A percentile compares a stretch with the other conserved stretches of the same genome.
phyloP scores from a whole-genome alignment of 2,329 filamentous ascomycete species.

The Apiospora sp. region DNA sequence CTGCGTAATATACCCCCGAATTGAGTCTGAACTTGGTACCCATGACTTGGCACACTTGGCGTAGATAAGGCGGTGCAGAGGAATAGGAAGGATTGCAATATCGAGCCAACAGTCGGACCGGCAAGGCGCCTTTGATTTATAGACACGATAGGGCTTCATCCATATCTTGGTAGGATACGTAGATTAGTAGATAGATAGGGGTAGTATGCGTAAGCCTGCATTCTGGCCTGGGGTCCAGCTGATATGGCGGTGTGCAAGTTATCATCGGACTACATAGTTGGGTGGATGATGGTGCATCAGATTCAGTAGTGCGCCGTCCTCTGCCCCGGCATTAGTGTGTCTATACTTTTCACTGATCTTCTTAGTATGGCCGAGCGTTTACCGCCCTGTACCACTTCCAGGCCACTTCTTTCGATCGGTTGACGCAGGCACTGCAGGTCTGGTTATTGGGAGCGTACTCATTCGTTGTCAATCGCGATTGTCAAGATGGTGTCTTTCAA shows the following conservation, averaged over 20 bases:
- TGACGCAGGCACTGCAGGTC: neutral
- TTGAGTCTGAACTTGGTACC: neutral
- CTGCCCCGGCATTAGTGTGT: constrained; percentile 14
- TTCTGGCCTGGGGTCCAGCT: neutral
- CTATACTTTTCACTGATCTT: neutral
- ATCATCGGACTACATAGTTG: neutral
- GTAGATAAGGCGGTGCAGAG: neutral
- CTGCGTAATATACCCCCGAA: neutral
- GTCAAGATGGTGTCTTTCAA: neutral
- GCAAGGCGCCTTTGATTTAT: neutral
- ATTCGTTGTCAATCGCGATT: neutral
- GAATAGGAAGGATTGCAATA: neutral
- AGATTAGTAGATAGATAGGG: too few relatives aligned
- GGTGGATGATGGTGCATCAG: neutral
- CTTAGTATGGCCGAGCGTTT: neutral
- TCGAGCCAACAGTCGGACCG: neutral
- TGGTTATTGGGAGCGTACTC: neutral
- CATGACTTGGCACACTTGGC: neutral
- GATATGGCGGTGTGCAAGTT: constrained; percentile 1
- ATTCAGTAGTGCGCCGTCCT: neutral
- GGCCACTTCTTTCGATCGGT: neutral
- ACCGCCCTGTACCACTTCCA: neutral
- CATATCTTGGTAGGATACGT: neutral
- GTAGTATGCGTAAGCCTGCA: neutral
- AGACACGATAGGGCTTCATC: neutral